These are phyloP conservation scores for Radiomyces spectabilis DNA, from an alignment of 192 early-diverging fungal species.

Conservation along the genomic window DNA sequence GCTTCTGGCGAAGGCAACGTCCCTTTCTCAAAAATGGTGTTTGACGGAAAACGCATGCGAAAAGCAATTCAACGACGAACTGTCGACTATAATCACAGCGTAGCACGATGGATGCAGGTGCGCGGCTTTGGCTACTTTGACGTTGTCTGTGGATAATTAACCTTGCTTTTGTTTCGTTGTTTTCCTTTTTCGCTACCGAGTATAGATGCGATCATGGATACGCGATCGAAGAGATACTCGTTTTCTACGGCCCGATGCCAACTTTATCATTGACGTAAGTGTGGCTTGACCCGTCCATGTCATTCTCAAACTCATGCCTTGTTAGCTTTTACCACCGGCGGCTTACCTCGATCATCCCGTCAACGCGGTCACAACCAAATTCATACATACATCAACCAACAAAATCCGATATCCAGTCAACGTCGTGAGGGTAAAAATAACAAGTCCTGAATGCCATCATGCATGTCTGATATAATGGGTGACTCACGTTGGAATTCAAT, in stretches of 20 bases:
- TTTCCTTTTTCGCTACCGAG: not conserved
- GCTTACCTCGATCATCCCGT: constrained; percentile 59
- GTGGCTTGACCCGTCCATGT: constrained; percentile 3
- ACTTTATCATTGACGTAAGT: constrained; percentile 68
- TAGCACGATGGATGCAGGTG: constrained; percentile 74
- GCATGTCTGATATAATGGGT: constrained; percentile 41
- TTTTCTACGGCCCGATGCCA: constrained; percentile 60
- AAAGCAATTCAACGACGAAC: constrained; percentile 90
- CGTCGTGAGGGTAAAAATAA: constrained; percentile 64
- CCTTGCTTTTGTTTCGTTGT: constrained; percentile 1
- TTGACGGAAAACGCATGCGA: constrained; percentile 75
- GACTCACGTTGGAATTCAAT: constrained; percentile 84
- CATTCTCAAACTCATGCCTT: constrained; percentile 1
- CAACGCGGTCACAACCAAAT: constrained; percentile 76
- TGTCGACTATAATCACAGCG: constrained; percentile 85
- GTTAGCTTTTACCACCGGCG: constrained; percentile 60
- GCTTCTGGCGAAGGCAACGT: too few relatives aligned
- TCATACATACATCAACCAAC: constrained; percentile 89
- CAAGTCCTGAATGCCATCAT: not conserved
- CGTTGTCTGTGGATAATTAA: not conserved
- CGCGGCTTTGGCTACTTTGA: constrained; percentile 5
- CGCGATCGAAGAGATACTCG: constrained; percentile 43
- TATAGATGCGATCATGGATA: constrained; percentile 47
- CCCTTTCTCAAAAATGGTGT: constrained; percentile 29
- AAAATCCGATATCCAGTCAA: constrained; percentile 89